Percentiles rank a stretch among this genome's conserved stretches.
Evolutionary conservation across 2,329 filamentous ascomycete species (phyloP).

Genomic region (Nigrospora sphaerica): DNA sequence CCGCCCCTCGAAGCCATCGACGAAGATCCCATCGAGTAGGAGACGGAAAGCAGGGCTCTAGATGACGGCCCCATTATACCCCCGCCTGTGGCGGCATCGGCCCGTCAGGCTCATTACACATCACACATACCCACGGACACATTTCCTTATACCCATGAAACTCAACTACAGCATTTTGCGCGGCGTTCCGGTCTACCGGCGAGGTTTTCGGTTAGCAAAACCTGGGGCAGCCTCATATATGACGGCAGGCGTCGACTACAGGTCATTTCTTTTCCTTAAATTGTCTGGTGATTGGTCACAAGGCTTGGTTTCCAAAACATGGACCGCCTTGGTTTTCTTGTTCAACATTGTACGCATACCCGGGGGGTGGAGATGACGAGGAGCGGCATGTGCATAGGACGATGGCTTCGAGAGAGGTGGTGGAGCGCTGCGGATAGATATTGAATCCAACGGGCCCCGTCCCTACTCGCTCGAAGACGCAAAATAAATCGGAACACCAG

Average conservation of each 20-base stretch:
- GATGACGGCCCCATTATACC: background rate
- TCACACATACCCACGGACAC: background rate
- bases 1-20: constrained; percentile 43
- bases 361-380: too few relatives aligned
- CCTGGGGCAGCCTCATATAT: background rate
- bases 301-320: too few relatives aligned
- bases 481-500: too few relatives aligned
- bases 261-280: too few relatives aligned
- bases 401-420: too few relatives aligned
- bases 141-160: constrained; percentile 2
- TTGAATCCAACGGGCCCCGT: too few relatives aligned
- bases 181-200: background rate
- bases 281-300: too few relatives aligned
- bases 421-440: too few relatives aligned
- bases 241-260: background rate
- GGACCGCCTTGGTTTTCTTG: too few relatives aligned
- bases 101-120: background rate
- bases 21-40: constrained; percentile 38
- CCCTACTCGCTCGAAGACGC: too few relatives aligned
- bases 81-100: background rate
- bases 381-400: too few relatives aligned
- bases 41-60: background rate
- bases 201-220: background rate
- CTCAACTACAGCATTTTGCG: background rate
- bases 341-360: too few relatives aligned